Evolutionary conservation across 2,329 filamentous ascomycete genomes (phyloP).

Genomic region (Fusarium praegraminearum): DNA sequence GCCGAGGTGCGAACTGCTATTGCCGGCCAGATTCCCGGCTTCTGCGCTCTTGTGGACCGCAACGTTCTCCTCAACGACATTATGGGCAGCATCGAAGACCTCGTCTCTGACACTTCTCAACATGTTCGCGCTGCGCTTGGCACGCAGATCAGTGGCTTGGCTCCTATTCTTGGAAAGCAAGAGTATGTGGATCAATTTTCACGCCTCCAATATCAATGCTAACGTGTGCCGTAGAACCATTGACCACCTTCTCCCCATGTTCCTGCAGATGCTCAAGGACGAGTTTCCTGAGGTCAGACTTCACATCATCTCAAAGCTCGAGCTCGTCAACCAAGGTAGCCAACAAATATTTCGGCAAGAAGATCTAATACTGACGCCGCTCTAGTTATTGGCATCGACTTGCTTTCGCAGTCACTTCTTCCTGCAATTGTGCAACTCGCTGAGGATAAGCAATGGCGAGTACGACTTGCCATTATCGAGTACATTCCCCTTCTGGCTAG

Average conservation of each 20-base stretch:
- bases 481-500: conserved; percentile 97
- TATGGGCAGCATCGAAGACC: conserved; percentile 94
- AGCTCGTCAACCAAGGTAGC: conserved; percentile 94
- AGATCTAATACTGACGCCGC: conserved; percentile 38
- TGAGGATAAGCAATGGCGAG: conserved; percentile 99
- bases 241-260: conserved; percentile 96
- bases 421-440: conserved; percentile 97
- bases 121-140: conserved; percentile 96
- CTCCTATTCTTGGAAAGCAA: conserved; percentile 96
- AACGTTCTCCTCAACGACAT: conserved; percentile 93
- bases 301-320: conserved; percentile 99
- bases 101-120: conserved; percentile 95
- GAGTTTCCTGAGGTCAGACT: conserved; percentile 98
- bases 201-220: background rate
- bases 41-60: conserved; percentile 90
- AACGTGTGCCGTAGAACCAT: conserved; percentile 75
- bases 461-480: conserved; percentile 97
- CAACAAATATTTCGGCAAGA: background rate
- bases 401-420: conserved; percentile 94
- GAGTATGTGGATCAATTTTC: conserved; percentile 71
- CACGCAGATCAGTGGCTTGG: conserved; percentile 96
- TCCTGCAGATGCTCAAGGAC: conserved; percentile 99
- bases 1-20: conserved; percentile 97
- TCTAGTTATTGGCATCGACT: conserved; percentile 94
- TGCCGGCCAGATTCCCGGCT: conserved; percentile 96